Base-by-base conservation (phyloP, 768 basidiomycete genomes). In the Favolaschia claudopus region DNA sequence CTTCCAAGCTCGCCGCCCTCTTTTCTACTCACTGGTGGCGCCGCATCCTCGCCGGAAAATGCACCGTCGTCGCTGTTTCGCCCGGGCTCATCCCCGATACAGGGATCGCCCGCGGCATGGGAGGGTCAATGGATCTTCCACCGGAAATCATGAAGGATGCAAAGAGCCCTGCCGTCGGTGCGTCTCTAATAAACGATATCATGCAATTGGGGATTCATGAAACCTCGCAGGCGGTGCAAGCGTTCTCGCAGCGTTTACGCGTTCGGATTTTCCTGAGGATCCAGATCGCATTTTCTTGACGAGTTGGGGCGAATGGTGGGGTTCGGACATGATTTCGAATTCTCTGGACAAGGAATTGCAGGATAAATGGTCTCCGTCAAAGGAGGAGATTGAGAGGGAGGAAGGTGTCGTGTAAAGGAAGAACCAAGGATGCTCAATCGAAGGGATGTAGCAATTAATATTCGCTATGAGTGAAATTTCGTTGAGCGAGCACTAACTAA, bases 291-390 rank as follows among this genome's bases (percentile, higher is more conserved):
- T 63, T 3, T 63, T 63, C 48, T 28, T 63, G 31, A 63, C 62
- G n/a, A 59, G 57, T 56, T 59, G 62, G 62, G 62, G 62, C 25
- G 62, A 58, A 46, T 63, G 62, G 62, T 63, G 62, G 62, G 46
- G 34, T 7, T 17, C 22, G 24, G 47, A 55, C 3, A 43, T 25
- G 14, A 37, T 50, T n/a, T 32, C 17, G 22, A 13, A 43, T 28
- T 39, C 52, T 1, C 47, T 63, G 10, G 53, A 59, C 31, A 55
- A 34, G 43, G 33, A 24, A 42, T 22, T 63, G 40, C 57, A 59
- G 49, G 62, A 58, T n/a, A 32, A 45, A 37, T 63, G 57, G 62
- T 40, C 27, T 7, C 48, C 43, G 5, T 34, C 34, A 7, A 50
- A 29, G 43, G 62, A 55, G 31, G 46, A 55, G 22, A 55, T 59